Evolutionary conservation across 305 asterid genomes (phyloP).

Genomic region (Fraxinus sp.): DNA sequence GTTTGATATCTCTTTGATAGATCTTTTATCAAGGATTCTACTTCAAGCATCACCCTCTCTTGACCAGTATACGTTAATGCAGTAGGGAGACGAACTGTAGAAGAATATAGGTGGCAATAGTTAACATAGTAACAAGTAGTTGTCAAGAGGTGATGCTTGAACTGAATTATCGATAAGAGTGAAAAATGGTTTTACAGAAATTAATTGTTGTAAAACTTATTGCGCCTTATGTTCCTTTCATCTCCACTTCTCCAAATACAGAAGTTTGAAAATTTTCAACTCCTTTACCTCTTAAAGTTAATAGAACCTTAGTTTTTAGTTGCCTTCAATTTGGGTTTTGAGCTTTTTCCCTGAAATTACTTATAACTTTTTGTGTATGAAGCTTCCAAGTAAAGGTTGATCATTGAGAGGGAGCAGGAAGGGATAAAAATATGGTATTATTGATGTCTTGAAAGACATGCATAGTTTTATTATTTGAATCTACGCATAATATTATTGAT

Average conservation of each 20-base stretch:
- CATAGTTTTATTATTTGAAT: not conserved
- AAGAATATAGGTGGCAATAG: not conserved
- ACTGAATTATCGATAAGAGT: not conserved
- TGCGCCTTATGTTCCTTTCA: not conserved
- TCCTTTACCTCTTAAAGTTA: not conserved
- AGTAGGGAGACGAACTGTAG: not conserved
- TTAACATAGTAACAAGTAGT: not conserved
- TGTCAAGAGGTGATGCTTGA: not conserved
- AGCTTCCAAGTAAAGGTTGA: not conserved
- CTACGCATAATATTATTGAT: not conserved
- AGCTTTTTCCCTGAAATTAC: not conserved
- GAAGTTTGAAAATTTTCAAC: not conserved
- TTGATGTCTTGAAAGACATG: not conserved
- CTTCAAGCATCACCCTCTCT: not conserved
- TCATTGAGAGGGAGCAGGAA: not conserved
- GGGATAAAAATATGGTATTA: not conserved
- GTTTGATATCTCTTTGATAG: not conserved
- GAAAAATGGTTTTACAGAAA: not conserved
- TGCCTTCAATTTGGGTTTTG: not conserved
- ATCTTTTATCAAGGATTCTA: not conserved
- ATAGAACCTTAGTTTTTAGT: not conserved
- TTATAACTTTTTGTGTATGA: not conserved
- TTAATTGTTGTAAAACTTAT: not conserved
- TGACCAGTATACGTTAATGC: not conserved
- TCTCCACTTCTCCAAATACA: not conserved